Conservation (phyloP, 495 filamentous ascomycete species). For the Monascus purpureus region DNA sequence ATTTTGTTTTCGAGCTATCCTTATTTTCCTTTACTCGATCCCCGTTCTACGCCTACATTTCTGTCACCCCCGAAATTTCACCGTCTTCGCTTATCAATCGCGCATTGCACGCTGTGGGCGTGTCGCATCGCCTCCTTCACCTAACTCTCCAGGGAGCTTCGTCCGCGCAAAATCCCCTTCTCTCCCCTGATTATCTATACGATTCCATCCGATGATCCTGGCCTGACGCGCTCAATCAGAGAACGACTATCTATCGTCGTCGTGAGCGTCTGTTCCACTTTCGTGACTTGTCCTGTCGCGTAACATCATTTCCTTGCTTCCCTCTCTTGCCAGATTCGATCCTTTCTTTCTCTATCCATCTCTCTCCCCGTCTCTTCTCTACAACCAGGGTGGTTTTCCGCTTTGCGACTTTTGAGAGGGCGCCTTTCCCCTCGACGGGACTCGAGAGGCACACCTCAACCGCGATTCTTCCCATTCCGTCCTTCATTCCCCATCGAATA, state of each 20-base stretch:
- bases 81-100: too few relatives aligned
- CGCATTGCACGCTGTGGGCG: too few relatives aligned
- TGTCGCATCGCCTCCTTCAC: slow-evolving; percentile 1
- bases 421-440: too few relatives aligned
- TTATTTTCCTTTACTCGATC: not conserved
- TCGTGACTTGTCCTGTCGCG: slow-evolving; percentile 6
- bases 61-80: not conserved
- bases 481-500: too few relatives aligned
- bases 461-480: too few relatives aligned
- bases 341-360: slow-evolving; percentile 9
- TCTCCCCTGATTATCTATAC: too few relatives aligned
- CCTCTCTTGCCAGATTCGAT: slow-evolving; percentile 10
- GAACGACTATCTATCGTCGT: slow-evolving; percentile 1
- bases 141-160: slow-evolving; percentile 13
- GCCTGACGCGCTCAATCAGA: slow-evolving; percentile 12
- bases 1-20: too few relatives aligned
- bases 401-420: too few relatives aligned
- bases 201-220: slow-evolving; percentile 3
- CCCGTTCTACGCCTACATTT: not conserved
- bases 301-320: slow-evolving; percentile 11
- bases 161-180: not conserved
- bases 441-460: too few relatives aligned
- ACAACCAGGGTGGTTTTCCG: too few relatives aligned
- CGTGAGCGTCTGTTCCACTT: slow-evolving; percentile 2
- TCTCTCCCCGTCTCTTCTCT: too few relatives aligned